Percentiles rank a stretch among this genome's conserved stretches.
phyloP scores from a whole-genome alignment of 345 rosid species.

The Populus euphratica region DNA sequence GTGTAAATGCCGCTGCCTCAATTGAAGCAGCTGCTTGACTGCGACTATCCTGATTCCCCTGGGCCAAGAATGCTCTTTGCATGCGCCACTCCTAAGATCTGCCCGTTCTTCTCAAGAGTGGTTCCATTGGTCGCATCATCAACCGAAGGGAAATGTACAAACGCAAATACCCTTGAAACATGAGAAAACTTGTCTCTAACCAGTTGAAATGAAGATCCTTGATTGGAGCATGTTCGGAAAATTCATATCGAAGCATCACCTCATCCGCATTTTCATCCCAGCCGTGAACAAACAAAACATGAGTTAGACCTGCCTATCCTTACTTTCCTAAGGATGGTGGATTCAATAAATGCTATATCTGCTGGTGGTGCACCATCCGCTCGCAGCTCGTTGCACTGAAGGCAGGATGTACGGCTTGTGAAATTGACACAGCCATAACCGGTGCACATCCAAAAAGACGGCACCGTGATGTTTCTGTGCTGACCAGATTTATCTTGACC shows the following conservation, averaged over 20 bases:
- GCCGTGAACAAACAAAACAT: constrained; percentile 92
- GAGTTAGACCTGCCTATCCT: constrained; percentile 89
- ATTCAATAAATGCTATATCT: constrained; percentile 60
- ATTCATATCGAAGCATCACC: constrained; percentile 95
- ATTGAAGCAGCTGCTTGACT: constrained; percentile 96
- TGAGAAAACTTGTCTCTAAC: constrained; percentile 98
- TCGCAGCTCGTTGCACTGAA: constrained; percentile 98
- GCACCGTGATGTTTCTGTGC: constrained; percentile 55
- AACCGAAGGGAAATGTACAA: constrained; percentile 95
- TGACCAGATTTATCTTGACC: constrained; percentile 67
- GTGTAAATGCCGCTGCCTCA: constrained; percentile 95
- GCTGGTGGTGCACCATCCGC: constrained; percentile 89
- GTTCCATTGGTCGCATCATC: constrained; percentile 82
- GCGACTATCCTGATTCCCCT: constrained; percentile 62
- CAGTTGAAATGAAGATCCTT: constrained; percentile 87
- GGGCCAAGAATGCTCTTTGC: constrained; percentile 94
- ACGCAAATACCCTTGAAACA: constrained; percentile 96
- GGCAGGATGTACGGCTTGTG: constrained; percentile 89
- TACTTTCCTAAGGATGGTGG: constrained; percentile 49
- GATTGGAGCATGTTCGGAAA: constrained; percentile 95
- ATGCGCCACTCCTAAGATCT: constrained; percentile 81
- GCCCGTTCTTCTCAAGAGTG: constrained; percentile 85
- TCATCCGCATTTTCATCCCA: constrained; percentile 99
- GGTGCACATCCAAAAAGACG: constrained; percentile 91
- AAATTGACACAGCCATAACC: constrained; percentile 89